Conservation (phyloP, 192 early-diverging fungal genomes). For the Piromyces finnis region DNA sequence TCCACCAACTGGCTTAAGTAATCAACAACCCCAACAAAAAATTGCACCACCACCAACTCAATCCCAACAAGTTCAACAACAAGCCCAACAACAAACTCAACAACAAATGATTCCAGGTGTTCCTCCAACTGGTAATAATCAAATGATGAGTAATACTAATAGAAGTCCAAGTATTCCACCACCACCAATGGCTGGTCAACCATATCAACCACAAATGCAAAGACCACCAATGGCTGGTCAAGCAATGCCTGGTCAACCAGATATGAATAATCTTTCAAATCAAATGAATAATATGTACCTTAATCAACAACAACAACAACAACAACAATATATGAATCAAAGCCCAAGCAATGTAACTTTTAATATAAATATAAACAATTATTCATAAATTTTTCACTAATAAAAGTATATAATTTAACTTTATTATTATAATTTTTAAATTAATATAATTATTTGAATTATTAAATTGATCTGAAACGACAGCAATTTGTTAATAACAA, state of each 20-base stretch:
- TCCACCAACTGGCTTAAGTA: background rate
- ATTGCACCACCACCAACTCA: constrained; percentile 5
- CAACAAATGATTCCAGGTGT: background rate
- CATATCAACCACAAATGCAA: background rate
- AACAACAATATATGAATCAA: background rate
- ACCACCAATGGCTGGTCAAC: background rate
- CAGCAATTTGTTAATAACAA: background rate
- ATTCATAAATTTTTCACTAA: too few species aligned
- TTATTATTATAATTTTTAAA: too few species aligned
- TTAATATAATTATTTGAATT: background rate
- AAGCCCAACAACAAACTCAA: background rate
- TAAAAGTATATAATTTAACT: too few species aligned
- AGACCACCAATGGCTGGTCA: background rate
- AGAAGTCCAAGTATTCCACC: background rate
- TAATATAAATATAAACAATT: too few species aligned
- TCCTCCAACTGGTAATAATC: background rate
- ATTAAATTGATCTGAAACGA: background rate
- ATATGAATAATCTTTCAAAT: background rate
- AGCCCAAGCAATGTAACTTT: background rate
- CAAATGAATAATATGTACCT: background rate
- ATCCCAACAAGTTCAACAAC: constrained; percentile 5
- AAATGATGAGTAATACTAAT: background rate
- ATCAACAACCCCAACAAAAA: background rate
- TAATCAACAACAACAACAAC: background rate
- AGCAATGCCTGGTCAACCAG: background rate